Evolutionary conservation across 2,329 filamentous ascomycete genomes (phyloP), one percentile per base, ranked within the genome.

Genomic region (Diaporthe citriasiana): DNA sequence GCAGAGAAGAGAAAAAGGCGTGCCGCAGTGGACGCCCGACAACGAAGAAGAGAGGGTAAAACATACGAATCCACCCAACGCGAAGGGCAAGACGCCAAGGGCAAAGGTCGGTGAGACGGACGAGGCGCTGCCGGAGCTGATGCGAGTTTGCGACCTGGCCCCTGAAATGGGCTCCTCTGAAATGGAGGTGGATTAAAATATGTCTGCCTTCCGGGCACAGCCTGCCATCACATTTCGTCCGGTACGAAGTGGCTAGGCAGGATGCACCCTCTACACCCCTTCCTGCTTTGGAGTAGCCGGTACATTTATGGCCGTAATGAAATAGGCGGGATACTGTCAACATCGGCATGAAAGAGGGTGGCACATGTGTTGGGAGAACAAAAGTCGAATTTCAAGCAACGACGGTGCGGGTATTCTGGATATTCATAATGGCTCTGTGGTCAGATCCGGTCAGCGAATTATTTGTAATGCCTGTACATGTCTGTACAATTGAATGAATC

Each of bases 11-110:
- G 59, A 65, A 19, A 59, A 57, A 22, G 60, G 60, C 33, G 69
- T 75, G 19, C 74, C 74, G 3, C 66, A 71, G 47, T 75, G 74
- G 74, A 33, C 72, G 13, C 74, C 70, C 15, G 74, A 75, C 60
- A 75, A 75, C 40, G 57, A 69, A 38, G 59, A 56, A 8, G 68
- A 74, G 1, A 57, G 74, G 15, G 68, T 74, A 12, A 22, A 63
- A 8, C 59, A 75, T 63, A 70, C 66, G 5, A 72, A 51, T 33
- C 74, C 72, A 35, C 70, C 70, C 13, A 51, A 71, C 33, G 17
- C 45, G 9, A 71, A 53, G 40, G 51, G 22, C 33, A 71, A 60
- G 55, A 59, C 30, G 2, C 55, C 69, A 19, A 71, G 12, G 53
- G 38, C 35, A 12, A 51, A 51, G 22, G 47, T 2, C 27, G n/a